These are phyloP conservation scores for Aegle marmelos DNA, from an alignment of 345 rosid genomes.

Conservation along the genomic window DNA sequence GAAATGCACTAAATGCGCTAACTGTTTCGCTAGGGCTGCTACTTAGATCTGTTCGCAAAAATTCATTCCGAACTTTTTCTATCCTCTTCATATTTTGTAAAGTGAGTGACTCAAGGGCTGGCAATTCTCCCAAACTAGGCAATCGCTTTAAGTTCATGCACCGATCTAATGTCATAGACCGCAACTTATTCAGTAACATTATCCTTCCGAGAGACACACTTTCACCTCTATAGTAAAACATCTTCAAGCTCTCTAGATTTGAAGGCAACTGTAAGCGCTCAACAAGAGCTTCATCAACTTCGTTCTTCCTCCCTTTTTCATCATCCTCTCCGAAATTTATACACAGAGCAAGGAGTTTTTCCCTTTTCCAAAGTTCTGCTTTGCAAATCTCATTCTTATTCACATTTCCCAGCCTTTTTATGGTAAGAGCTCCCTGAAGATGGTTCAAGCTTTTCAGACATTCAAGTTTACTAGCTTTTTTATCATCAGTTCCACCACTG, in stretches of 20 bases:
- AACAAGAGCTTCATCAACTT: too few relatives aligned
- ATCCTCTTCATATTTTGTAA: background rate
- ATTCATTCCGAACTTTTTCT: background rate
- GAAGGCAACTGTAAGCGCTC: too few relatives aligned
- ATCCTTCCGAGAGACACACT: fast-evolving
- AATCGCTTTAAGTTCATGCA: background rate
- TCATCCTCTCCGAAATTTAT: too few relatives aligned
- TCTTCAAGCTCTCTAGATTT: too few relatives aligned
- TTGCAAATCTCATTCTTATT: too few relatives aligned
- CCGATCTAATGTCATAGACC: too few relatives aligned
- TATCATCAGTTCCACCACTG: background rate
- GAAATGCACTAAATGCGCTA: fast-evolving
- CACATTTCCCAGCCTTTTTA: background rate
- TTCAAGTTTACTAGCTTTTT: background rate
- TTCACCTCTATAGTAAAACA: too few relatives aligned
- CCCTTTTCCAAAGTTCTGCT: too few relatives aligned
- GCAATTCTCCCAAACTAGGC: background rate
- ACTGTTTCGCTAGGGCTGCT: background rate
- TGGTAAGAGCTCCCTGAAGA: background rate
- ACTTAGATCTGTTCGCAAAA: background rate
- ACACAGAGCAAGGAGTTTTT: too few relatives aligned
- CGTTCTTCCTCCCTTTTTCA: too few relatives aligned
- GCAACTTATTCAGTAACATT: fast-evolving
- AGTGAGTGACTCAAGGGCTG: background rate
- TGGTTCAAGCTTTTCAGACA: background rate